Evolutionary conservation across 1,284 basidiomycete genomes (phyloP).

Genomic region (Neotropicomus parvogracilis): DNA sequence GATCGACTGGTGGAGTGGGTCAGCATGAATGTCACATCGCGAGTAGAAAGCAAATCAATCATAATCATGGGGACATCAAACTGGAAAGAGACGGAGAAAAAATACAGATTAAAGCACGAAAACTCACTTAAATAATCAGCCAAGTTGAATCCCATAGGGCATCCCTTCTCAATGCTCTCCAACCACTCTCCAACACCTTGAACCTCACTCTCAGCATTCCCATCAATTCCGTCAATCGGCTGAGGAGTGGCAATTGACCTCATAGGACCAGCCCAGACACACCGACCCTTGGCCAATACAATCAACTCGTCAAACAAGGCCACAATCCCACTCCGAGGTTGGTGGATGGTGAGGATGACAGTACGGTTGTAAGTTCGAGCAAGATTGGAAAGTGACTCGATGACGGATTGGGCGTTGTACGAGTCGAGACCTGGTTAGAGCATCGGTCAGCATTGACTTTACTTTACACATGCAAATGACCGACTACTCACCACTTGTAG

Average conservation of each 20-base stretch:
- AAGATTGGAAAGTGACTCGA: slow-evolving; percentile 83
- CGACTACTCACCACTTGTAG: slow-evolving; percentile 74
- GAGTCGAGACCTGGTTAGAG: slow-evolving; percentile 75
- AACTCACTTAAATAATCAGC: slow-evolving; percentile 88
- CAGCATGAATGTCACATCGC: background rate
- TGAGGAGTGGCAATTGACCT: slow-evolving; percentile 13
- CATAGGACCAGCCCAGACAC: slow-evolving; percentile 33
- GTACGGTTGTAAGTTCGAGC: slow-evolving; percentile 92
- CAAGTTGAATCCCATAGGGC: slow-evolving; percentile 95
- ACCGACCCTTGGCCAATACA: slow-evolving; percentile 72
- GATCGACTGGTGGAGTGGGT: slow-evolving; percentile 55
- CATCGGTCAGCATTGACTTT: background rate
- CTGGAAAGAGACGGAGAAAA: background rate
- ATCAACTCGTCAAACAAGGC: slow-evolving; percentile 91
- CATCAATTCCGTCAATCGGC: slow-evolving; percentile 36
- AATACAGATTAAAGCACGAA: background rate
- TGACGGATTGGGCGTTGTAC: slow-evolving; percentile 93
- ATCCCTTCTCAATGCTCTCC: slow-evolving; percentile 72
- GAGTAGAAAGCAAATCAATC: too few relatives aligned
- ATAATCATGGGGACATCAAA: too few relatives aligned
- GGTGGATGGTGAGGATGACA: slow-evolving; percentile 96
- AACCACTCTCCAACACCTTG: slow-evolving; percentile 65
- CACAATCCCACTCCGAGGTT: slow-evolving; percentile 97
- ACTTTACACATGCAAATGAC: background rate
- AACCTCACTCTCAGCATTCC: slow-evolving; percentile 71